Base-by-base conservation (phyloP, 371 early-diverging fungal species). In the Mortierella sp. region DNA sequence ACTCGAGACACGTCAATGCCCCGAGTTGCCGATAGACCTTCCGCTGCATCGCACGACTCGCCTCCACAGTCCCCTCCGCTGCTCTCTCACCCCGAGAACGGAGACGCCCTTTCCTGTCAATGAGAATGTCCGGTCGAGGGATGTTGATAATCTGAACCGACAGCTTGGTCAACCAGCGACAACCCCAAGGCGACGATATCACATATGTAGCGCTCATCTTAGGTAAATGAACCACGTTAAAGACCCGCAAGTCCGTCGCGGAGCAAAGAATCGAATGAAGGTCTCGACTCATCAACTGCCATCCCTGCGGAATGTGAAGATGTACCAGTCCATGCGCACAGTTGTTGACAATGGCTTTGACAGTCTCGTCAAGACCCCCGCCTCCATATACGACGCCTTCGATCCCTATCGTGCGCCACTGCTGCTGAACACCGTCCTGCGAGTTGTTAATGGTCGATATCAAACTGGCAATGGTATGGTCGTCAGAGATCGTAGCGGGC, bases 121-220 rank as follows among this genome's bases (percentile, higher is more conserved):
- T 41, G 68, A 41, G 11, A 24, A 68, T 68, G 2, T 68, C 68
- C 3, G 41, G 68, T 24, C 68, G 68, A 68, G 68, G 68, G 24
- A 68, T 68, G 24, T 68, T 68, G 24, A 8, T 0, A 6, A 68
- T 68, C 21, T 68, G 68, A 24, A 68, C 43, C 3, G 68, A 38
- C 41, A 68, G 68, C 24, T 21, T 68, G 24, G 68, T 68, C 21
- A 68, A 24, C 68, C 68, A 68, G 38, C 68, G 68, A 68, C 68
- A 68, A 1, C 24, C 24, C 68, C 68, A 68, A 7, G 68, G 38
- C 2, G 68, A 68, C 0, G 68, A 68, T 24, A 68, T 24, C 24
- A 41, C 41, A 4, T 68, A 41, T 4, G 68, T 10, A 8, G 43
- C 68, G 10, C 18, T 10, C 24, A 68, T 68, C 24, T 3, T 68